Base-by-base conservation (phyloP, 495 filamentous ascomycete species). In the Mytilinidion resinicola region DNA sequence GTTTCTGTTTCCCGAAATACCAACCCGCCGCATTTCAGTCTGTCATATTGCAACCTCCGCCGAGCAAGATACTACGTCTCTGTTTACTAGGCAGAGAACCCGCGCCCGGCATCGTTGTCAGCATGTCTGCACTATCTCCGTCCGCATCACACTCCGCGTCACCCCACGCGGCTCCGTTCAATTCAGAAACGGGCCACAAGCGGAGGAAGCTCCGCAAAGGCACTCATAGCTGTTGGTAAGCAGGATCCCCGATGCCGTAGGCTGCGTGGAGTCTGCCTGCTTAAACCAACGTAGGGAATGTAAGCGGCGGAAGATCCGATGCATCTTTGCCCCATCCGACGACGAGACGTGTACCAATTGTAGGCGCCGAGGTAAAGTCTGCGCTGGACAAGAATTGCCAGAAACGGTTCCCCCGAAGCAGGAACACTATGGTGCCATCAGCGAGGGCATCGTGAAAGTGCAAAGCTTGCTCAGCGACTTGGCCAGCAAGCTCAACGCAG, bases 121-220 rank as follows among this genome's bases (percentile, higher is more conserved):
- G 3, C 3, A 42, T 42, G 39, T 42, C 39, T 42, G 39, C 39
- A 42, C 39, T 8, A 42, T 42, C 39, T 2, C 39, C 39, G 9
- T 42, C 39, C 9, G 39, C 17, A 42, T 39, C 14, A 39, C 37
- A 39, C 37, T 39, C 37, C 37, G 14, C 37, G 37, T 42, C 39
- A 3, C 39, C 39, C 4, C 39, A 42, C 3, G 39, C 39, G 3
- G 39, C 9, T 42, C 39, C 39, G 1, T 42, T 42, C 39, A 42
- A 42, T 42, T 8, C 3, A 17, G 39, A 42, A 42, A 9, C 39
- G 39, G 39, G 39, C 39, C 39, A 42, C 46, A 71, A 67, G 62
- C 65, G 69, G 11, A 67, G 72, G 43, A 73, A 73, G 56, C 43
- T 75, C 30, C 70, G 73, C 15, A 73, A 73, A 64, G 73, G 73